Evolutionary conservation across 345 rosid species (phyloP), one percentile per base, ranked within the genome.

Genomic region (Pugionium cornutum): DNA sequence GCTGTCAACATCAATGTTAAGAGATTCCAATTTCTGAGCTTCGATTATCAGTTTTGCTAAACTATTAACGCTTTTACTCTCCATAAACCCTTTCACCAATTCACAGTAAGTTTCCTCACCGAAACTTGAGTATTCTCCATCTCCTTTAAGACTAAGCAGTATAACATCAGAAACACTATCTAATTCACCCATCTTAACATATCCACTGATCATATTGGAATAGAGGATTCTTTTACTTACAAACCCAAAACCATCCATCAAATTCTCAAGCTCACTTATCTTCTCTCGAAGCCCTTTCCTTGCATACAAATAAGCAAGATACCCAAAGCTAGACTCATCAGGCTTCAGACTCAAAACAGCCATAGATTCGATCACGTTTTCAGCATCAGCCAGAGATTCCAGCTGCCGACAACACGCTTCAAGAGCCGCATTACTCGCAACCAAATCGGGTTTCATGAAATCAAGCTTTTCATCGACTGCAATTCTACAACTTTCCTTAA

Each of bases 261-360:
- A 66, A 75, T 42, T 62, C 69, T 88, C 82, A 40, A 94, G 72
- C 78, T 94, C 95, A 4, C 27, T 37, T 27, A 88, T 78, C 85
- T 86, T 94, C 54, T 82, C 84, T 45, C 58, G 42, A 45, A 81
- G 76, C 56, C 92, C 99, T 57, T 88, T 85, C 4, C 84, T 57
- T n/a, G 96, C 96, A 79, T 86, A 90, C 71, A 94, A 70, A 71
- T 94, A 90, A 68, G 82, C 84, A 62, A 94, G 92, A 77, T 81
- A 85, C 56, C 95, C 96, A 56, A 92, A 85, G 66, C 86, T 86
- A 1, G 37, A 75, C 59, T 85, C 96, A 68, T 86, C 81, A 53
- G 96, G 99, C 82, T 76, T 80, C 70, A 86, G 69, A 50, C 85
- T 83, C 68, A 90, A 75, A 64, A 85, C 78, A 2, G 97, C 81